Base-by-base conservation (phyloP, 2,329 filamentous ascomycete genomes). In the Thielaviopsis musarum region DNA sequence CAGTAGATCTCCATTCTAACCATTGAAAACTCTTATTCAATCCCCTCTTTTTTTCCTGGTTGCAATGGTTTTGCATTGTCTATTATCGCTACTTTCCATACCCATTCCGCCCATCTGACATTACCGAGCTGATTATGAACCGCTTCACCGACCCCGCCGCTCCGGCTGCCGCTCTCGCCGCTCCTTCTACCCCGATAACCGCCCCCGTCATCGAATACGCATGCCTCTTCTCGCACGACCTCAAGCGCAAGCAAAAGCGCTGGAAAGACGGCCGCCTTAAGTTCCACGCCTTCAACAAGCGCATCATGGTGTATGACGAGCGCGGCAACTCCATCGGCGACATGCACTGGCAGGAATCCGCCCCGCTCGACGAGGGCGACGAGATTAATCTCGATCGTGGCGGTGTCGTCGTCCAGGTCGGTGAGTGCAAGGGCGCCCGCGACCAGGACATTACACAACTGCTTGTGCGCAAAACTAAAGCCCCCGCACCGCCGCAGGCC, bases 241-340 rank as follows among this genome's bases (percentile, higher is more conserved):
- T 95, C 51, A 82, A 83, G 57, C 83, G 88, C 59, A 96, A 96
- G 72, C 84, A 88, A 65, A 96, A 96, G 69, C 78, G 88, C 62
- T 96, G 91, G 91, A 88, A 95, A 67, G 91, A 96, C 83, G 91
- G 91, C 41, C 83, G 83, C 57, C 79, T 96, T 62, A 87, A 85
- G 64, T 95, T 85, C 64, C 91, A 96, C 68, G 85, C 87, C 0
- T 95, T 95, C 79, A 96, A 96, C 73, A 88, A 84, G 67, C 83
- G 88, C 4, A 75, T 93, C 62, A 94, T 96, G 88, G 87, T 94
- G 6, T 91, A 93, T 66, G 90, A 95, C 69, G 83, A 88, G 54
- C 75, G 80, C 2, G 82, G 87, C 0, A 88, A 91, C 68, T 88
- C 85, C 64, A 78, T 96, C 28, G 91, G 90, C 2, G 91, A 95